Conservation (phyloP, 371 early-diverging fungal genomes). For the Chytridium lagenaria region DNA sequence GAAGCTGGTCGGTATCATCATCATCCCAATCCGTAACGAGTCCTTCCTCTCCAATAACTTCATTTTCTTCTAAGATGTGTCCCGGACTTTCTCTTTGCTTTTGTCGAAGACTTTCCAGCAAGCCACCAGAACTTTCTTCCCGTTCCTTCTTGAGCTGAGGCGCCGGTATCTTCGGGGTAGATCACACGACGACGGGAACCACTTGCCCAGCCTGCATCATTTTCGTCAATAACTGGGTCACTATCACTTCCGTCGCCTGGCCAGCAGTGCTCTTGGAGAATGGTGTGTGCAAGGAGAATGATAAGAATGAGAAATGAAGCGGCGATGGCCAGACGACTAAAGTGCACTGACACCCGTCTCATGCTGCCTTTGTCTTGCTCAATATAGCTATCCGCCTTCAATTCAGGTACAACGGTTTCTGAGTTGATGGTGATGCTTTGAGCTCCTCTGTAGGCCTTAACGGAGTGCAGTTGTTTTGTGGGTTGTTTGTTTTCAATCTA, state of each 20-base stretch:
- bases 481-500: too few species aligned
- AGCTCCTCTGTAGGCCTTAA: too few species aligned
- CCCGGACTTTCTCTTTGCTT: background rate
- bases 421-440: too few species aligned
- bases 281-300: background rate
- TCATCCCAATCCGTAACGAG: constrained; percentile 6
- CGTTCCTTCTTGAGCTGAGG: background rate
- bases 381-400: too few species aligned
- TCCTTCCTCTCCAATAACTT: background rate
- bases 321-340: background rate
- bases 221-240: background rate
- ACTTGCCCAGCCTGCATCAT: background rate
- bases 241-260: background rate
- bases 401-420: too few species aligned
- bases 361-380: too few species aligned
- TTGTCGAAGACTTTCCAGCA: background rate
- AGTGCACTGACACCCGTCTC: background rate
- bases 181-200: background rate
- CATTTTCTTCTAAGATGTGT: background rate
- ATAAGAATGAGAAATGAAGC: background rate
- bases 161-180: background rate
- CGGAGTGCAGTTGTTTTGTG: too few species aligned
- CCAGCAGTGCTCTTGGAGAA: background rate
- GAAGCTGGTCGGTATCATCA: background rate
- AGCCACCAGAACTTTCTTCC: background rate